Evolutionary conservation across 2,329 filamentous ascomycete species (phyloP).

Genomic region (Colletotrichum lindemuthianum): DNA sequence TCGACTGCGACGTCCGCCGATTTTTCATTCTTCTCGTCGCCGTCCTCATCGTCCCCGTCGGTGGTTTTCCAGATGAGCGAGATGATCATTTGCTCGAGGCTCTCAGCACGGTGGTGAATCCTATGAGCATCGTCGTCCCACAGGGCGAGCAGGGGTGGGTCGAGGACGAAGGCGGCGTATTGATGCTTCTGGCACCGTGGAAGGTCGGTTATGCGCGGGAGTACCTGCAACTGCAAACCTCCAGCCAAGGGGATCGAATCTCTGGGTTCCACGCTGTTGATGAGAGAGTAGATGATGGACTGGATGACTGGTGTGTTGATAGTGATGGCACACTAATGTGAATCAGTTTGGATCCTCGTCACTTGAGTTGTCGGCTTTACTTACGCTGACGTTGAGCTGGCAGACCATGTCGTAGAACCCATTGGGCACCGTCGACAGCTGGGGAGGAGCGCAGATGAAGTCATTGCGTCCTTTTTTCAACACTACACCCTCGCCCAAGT

Average conservation of each 20-base stretch:
- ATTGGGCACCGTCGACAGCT: slow-evolving; percentile 49
- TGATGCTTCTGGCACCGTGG: slow-evolving; percentile 71
- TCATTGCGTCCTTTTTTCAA: slow-evolving; percentile 61
- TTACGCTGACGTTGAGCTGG: slow-evolving; percentile 63
- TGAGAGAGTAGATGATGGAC: slow-evolving; percentile 61
- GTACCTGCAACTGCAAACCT: slow-evolving; percentile 69
- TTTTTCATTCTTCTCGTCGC: slow-evolving; percentile 54
- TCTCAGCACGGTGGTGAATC: slow-evolving; percentile 60
- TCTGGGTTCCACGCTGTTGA: slow-evolving; percentile 48
- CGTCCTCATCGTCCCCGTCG: slow-evolving; percentile 50
- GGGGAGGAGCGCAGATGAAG: slow-evolving; percentile 53
- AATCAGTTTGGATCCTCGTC: not conserved
- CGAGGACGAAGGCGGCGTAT: slow-evolving; percentile 71
- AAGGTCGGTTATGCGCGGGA: slow-evolving; percentile 66
- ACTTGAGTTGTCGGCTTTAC: slow-evolving; percentile 36
- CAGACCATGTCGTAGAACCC: slow-evolving; percentile 56
- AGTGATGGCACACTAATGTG: slow-evolving; percentile 70
- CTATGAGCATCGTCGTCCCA: slow-evolving; percentile 72
- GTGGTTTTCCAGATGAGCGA: slow-evolving; percentile 63
- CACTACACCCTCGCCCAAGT: slow-evolving; percentile 62
- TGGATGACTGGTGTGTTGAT: slow-evolving; percentile 73
- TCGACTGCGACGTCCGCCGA: slow-evolving; percentile 48
- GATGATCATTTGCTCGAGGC: slow-evolving; percentile 64
- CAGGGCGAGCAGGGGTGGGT: slow-evolving; percentile 66
- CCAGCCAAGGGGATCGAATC: slow-evolving; percentile 68